Evolutionary conservation across 2,329 filamentous ascomycete genomes (phyloP).

Genomic region (Parafenestella ontariensis): DNA sequence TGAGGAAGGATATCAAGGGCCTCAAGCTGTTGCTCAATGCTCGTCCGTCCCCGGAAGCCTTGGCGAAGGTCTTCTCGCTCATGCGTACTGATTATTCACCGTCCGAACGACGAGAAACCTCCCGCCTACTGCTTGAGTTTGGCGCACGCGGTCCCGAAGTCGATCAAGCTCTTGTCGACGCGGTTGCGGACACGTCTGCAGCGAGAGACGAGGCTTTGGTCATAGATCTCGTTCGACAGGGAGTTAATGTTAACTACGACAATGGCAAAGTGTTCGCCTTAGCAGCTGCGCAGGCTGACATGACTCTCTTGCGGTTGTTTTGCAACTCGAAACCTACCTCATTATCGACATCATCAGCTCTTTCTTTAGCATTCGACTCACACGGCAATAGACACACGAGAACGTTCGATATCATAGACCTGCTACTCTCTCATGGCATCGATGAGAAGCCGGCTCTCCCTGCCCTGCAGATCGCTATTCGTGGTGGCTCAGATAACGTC

Average conservation of each 20-base stretch:
- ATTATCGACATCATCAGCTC: slow-evolving; percentile 29
- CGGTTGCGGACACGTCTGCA: slow-evolving; percentile 32
- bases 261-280: slow-evolving; percentile 32
- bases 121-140: slow-evolving; percentile 31
- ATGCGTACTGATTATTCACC: slow-evolving; percentile 24
- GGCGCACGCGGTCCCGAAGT: slow-evolving; percentile 39
- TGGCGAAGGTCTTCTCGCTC: slow-evolving; percentile 34
- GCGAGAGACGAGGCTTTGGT: slow-evolving; percentile 35
- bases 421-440: slow-evolving; percentile 32
- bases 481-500: slow-evolving; percentile 38
- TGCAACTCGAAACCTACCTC: slow-evolving; percentile 29
- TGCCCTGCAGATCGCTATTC: slow-evolving; percentile 35
- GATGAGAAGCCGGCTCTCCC: slow-evolving; percentile 31
- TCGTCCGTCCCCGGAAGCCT: slow-evolving; percentile 25
- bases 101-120: slow-evolving; percentile 30
- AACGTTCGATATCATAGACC: slow-evolving; percentile 36
- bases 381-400: slow-evolving; percentile 27
- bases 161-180: slow-evolving; percentile 38
- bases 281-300: slow-evolving; percentile 39
- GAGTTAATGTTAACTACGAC: slow-evolving; percentile 35
- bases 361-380: slow-evolving; percentile 39
- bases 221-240: slow-evolving; percentile 31
- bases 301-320: slow-evolving; percentile 34
- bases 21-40: slow-evolving; percentile 29
- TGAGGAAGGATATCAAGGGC: slow-evolving; percentile 30